Evolutionary conservation across 192 early-diverging fungal species (phyloP), one percentile per base, ranked within the genome.

Genomic region (Allomyces macrogynus): DNA sequence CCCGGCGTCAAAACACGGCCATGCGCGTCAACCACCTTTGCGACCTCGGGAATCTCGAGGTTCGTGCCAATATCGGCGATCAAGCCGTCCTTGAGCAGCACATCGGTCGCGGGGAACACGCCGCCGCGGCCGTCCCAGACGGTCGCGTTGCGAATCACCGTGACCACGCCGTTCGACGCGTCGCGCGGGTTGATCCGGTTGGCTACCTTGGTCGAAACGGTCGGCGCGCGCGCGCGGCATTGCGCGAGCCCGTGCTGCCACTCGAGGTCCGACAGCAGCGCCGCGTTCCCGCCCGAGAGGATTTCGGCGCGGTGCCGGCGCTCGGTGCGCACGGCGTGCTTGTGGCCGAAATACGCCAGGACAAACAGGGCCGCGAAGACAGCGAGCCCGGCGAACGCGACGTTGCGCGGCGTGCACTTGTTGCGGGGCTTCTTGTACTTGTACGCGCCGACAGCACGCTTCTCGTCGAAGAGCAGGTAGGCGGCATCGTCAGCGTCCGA

Each of bases 1-100:
- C 89, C 89, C 20, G 89, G 89, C 10, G 86, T 85, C n/a, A 90
- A 71, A 60, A 77, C 75, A 44, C 81, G 77, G 5, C 82, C 83
- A 43, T 81, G 74, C 49, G 84, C 78, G 68, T 90, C 82, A 16
- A 89, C 72, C 7, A 82, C 70, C 10, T 70, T 65, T 0, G 68
- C 68, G 10, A 71, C 73, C 16, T 74, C 61, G 64, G 23, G 26
- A 25, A 82, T 67, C 49, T 57, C 49, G 16, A 57, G 49, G 42
- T 70, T 67, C 14, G 68, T 61, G 5, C 73, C 79, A 23, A 86
- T 67, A 14, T 66, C 44, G 14, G 69, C 63, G 73, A 88, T 85
- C 49, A 86, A 18, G 12, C 85, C 87, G 18, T 77, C 22, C 40
- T 76, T 75, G 23, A 87, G 60, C 24, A 79, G 65, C 23, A 89